Base-by-base conservation (phyloP, 768 basidiomycete species). In the Candolleomyces aberdarensis region DNA sequence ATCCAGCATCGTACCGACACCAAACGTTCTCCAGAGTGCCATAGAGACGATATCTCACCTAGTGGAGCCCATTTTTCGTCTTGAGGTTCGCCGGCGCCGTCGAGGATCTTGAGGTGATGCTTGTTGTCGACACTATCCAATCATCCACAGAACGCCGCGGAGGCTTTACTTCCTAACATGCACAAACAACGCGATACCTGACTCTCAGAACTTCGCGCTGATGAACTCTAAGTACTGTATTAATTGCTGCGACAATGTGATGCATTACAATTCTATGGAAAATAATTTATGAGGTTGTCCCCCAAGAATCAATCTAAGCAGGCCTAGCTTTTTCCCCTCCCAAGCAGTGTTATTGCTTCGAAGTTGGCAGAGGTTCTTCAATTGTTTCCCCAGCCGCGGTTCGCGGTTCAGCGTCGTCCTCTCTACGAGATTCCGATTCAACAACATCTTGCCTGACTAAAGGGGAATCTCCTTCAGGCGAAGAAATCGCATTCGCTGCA, bases 21-120 rank as follows among this genome's bases (percentile, higher is more conserved):
- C 61, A 65, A 53, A 69, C 52, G 62, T 62, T 64, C 64, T 63
- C 61, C 48, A 56, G 62, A 57, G 55, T 65, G 62, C 62, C 62
- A 60, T 56, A 61, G 40, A 64, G 54, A 62, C 47, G 61, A 61
- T 70, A 69, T 73, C 88, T 81, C 78, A 90, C 88, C 88, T 88
- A 79, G 88, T 89, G 65, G 88, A 90, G 71, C 86, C 87, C 88
- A 89, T 90, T 82, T 81, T 85, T 76, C 69, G 72, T 75, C 75
- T 79, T 79, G 77, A 78, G 70, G 75, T 74, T 71, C 73, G 75
- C 74, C 76, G 74, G 72, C 73, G 78, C 75, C 76, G 78, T 77
- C 73, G 74, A 75, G 65, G 71, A 69, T 77, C 74, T 75, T 79
- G 75, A 72, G 72, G 71, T 69, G 73, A 70, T 69, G 41, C 59